Conservation (phyloP, 441 rosid species). For the Aquilaria agallochum region DNA sequence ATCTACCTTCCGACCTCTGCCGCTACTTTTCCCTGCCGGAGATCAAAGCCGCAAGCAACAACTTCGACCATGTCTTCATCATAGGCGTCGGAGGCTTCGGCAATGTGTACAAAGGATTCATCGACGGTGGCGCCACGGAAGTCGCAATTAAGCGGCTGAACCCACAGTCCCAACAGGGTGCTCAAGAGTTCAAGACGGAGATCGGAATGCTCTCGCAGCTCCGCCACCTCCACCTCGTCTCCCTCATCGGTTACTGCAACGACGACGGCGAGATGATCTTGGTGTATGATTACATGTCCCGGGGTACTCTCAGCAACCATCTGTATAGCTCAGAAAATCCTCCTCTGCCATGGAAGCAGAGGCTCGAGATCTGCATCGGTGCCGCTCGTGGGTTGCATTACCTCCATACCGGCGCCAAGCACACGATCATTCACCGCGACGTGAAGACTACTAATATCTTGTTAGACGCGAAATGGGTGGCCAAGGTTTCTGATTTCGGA, state of each 20-base stretch:
- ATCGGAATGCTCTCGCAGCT: slow-evolving; percentile 58
- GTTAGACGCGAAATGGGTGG: slow-evolving; percentile 47
- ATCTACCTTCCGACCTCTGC: slow-evolving; percentile 42
- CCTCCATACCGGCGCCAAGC: slow-evolving; percentile 45
- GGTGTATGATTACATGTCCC: slow-evolving; percentile 56
- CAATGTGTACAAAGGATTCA: slow-evolving; percentile 44
- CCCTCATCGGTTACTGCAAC: slow-evolving; percentile 56
- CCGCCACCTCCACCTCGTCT: slow-evolving; percentile 47
- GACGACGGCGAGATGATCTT: slow-evolving; percentile 49
- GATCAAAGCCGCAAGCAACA: slow-evolving; percentile 43
- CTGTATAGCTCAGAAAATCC: slow-evolving; percentile 40
- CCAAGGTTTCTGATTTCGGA: slow-evolving; percentile 69
- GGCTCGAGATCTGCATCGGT: slow-evolving; percentile 60
- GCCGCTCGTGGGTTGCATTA: slow-evolving; percentile 50
- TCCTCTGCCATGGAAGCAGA: slow-evolving; percentile 49
- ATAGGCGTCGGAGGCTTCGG: slow-evolving; percentile 63
- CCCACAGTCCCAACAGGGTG: slow-evolving; percentile 35
- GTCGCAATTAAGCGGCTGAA: slow-evolving; percentile 56
- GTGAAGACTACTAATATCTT: slow-evolving; percentile 58
- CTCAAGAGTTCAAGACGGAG: slow-evolving; percentile 48
- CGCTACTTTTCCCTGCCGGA: slow-evolving; percentile 44
- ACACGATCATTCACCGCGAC: slow-evolving; percentile 55
- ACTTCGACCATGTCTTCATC: slow-evolving; percentile 32
- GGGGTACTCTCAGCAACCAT: slow-evolving; percentile 46
- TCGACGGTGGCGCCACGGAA: slow-evolving; percentile 29